Percentiles rank a stretch among this genome's conserved stretches.
Evolutionary conservation across 352 stramenopile species (phyloP).

Genomic region (Phytopythium chamaehyphon): DNA sequence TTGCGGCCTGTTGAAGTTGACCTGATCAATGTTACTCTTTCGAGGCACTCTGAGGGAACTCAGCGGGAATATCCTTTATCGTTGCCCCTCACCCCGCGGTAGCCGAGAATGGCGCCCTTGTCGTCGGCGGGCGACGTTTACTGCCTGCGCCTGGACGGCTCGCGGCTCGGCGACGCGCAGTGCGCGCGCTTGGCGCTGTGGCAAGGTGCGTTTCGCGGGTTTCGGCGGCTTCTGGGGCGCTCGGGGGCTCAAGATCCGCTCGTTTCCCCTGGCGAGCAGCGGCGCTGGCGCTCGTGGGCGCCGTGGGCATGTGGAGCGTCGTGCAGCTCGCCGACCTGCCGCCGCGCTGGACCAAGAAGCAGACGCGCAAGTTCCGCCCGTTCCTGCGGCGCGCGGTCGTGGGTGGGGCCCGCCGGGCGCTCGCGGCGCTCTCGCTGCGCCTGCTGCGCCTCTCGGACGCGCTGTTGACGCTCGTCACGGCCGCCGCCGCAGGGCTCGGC

Average conservation of each 20-base stretch:
- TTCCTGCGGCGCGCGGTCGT: background rate
- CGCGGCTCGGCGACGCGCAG: slow-evolving; percentile 3
- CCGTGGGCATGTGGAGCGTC: slow-evolving; percentile 5
- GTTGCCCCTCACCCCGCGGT: too few species aligned
- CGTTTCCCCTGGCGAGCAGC: background rate
- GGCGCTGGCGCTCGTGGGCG: background rate
- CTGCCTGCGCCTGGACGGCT: slow-evolving; percentile 5
- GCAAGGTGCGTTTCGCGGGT: slow-evolving; percentile 4
- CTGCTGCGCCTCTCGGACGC: slow-evolving; percentile 1
- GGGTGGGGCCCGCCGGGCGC: background rate
- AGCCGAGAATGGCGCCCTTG: background rate
- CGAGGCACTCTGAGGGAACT: too few species aligned
- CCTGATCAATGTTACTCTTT: too few species aligned
- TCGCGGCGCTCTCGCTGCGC: background rate
- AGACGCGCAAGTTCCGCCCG: background rate
- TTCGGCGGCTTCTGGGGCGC: background rate
- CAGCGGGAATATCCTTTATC: too few species aligned
- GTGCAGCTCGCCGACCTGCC: slow-evolving; percentile 3
- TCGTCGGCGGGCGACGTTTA: background rate
- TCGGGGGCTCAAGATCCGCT: background rate
- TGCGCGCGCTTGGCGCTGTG: slow-evolving; percentile 1
- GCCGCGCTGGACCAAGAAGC: slow-evolving; percentile 7
- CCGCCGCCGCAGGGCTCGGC: background rate
- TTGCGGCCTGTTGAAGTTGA: too few species aligned
- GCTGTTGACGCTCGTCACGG: slow-evolving; percentile 1